Evolutionary conservation across 2,329 filamentous ascomycete species (phyloP), one percentile per base, ranked within the genome.

Genomic region (Ascochyta viciae-villosae): DNA sequence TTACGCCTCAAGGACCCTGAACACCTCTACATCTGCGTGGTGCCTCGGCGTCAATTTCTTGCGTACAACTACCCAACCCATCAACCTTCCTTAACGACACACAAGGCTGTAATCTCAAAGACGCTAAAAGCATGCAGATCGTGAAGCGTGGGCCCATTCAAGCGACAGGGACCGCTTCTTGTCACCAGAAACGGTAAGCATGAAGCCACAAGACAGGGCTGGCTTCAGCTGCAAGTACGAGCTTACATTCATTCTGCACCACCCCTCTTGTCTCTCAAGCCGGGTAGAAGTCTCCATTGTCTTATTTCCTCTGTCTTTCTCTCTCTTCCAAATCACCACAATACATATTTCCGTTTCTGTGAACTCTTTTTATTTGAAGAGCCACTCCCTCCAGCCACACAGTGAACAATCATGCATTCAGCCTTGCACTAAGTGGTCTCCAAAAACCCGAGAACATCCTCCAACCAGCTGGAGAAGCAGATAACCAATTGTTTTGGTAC

Each of bases 161-260:
- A 33, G 23, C 40, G 24, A 35, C 50, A 43, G 40, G 50, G 39
- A 27, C 43, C 60, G 62, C 62, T 58, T 61, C 52, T 50, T 41
- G 8, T 46, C 43, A 35, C 68, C 67, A 39, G 29, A 68, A 58
- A 16, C 19, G 61, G 67, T 40, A 62, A 65, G 60, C 54, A 55
- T 53, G 52, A 64, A 65, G 64, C 64, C 67, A 70, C 66, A 46
- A 23, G 24, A 43, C 62, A 63, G 60, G 65, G 64, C 67, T 62
- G 64, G 63, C 54, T 54, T 55, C 62, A 64, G 62, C 61, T 60
- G 52, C 40, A 59, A 49, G 62, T 60, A 65, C 61, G 56, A 53
- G 50, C 54, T 47, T 48, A 40, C 50, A 47, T 22, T 45, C 44
- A 57, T 58, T 55, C 39, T 43, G 46, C 22, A 60, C 48, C 22